A percentile compares a stretch with the other conserved stretches of the same genome.
phyloP scores from a whole-genome alignment of 305 asterid genomes.

The Plantago rigida region DNA sequence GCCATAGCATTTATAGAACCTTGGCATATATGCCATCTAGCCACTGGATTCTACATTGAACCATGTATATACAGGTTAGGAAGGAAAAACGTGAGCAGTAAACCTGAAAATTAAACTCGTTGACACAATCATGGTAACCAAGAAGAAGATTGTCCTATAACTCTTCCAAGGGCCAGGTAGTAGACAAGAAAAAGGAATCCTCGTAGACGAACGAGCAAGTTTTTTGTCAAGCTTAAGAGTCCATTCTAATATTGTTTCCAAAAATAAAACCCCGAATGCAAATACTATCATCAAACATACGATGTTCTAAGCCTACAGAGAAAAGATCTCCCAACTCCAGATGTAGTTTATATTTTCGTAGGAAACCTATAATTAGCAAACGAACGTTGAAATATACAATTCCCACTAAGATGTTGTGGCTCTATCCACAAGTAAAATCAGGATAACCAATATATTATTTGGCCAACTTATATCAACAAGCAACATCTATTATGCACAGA shows the following conservation, averaged over 20 bases:
- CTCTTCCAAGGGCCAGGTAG: constrained; percentile 1
- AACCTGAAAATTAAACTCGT: background rate
- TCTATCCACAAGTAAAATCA: too few species aligned
- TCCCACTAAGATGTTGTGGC: too few species aligned
- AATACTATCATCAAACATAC: background rate
- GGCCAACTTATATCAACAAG: constrained; percentile 6
- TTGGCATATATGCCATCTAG: constrained; percentile 97
- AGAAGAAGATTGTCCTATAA: background rate
- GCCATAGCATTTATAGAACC: constrained; percentile 82
- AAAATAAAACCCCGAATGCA: background rate
- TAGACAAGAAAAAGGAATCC: background rate
- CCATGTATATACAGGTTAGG: constrained; percentile 14
- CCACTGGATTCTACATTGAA: constrained; percentile 79
- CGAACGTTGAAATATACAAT: too few species aligned
- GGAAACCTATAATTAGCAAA: too few species aligned
- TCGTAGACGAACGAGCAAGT: background rate
- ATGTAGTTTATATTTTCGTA: too few species aligned
- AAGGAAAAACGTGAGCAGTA: constrained; percentile 11
- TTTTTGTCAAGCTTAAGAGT: too few species aligned
- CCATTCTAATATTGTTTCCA: too few species aligned
- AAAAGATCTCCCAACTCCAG: too few species aligned
- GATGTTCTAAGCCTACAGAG: background rate
- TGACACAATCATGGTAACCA: constrained; percentile 5
- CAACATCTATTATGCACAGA: constrained; percentile 8
- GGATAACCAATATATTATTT: background rate